Conservation (phyloP, 441 rosid species). For the Erysimum cheiri region DNA sequence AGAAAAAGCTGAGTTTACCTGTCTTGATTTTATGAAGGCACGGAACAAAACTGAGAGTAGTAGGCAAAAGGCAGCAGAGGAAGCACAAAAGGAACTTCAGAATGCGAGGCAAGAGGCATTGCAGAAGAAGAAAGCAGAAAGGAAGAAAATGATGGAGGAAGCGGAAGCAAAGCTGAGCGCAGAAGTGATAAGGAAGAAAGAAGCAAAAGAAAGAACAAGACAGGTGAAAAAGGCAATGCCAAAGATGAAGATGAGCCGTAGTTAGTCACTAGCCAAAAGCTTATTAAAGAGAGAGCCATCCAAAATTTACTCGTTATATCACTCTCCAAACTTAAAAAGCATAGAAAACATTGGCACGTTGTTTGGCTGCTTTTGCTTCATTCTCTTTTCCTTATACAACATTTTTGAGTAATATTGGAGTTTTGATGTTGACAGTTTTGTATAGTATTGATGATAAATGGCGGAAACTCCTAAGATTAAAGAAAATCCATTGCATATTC, state of each 20-base stretch:
- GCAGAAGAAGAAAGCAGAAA: slow-evolving; percentile 84
- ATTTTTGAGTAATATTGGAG: not conserved
- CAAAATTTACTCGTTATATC: not conserved
- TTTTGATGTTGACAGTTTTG: not conserved
- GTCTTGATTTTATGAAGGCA: slow-evolving; percentile 53
- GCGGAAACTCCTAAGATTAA: no score
- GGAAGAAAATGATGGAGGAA: slow-evolving; percentile 77
- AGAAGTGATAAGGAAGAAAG: slow-evolving; percentile 81
- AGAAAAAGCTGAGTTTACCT: slow-evolving; percentile 3
- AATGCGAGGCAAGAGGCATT: slow-evolving; percentile 86
- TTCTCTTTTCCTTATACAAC: slow-evolving; percentile 1
- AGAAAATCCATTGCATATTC: no score
- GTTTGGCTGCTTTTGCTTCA: not conserved
- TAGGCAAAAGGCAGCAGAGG: slow-evolving; percentile 81
- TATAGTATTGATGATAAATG: slow-evolving; percentile 1
- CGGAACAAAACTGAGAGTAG: slow-evolving; percentile 77
- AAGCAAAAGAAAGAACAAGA: slow-evolving; percentile 80
- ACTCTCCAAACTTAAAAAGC: not conserved
- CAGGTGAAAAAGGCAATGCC: slow-evolving; percentile 82
- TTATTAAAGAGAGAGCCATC: not conserved
- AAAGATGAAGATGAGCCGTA: slow-evolving; percentile 80
- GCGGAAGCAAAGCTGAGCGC: slow-evolving; percentile 83
- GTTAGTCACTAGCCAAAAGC: slow-evolving; percentile 50
- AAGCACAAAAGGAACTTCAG: slow-evolving; percentile 81
- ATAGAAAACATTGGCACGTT: not conserved